Evolutionary conservation across 2,329 filamentous ascomycete genomes (phyloP).

Genomic region (Mariannaea elegans): DNA sequence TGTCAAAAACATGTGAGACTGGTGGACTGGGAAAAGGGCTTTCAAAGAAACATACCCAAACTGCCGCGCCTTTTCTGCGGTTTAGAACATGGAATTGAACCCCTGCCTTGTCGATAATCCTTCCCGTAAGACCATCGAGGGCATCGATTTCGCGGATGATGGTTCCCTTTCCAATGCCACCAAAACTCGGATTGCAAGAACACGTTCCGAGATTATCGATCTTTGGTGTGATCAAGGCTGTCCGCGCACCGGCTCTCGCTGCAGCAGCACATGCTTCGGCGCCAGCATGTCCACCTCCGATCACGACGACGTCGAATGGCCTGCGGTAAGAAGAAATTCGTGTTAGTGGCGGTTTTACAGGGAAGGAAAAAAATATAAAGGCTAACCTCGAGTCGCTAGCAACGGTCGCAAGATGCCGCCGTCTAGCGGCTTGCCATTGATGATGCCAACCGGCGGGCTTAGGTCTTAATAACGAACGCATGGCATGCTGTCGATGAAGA

Average conservation of each 20-base stretch:
- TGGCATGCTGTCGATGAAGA: conserved; percentile 36
- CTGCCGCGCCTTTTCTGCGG: conserved; percentile 87
- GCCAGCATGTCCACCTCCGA: conserved; percentile 95
- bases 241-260: conserved; percentile 86
- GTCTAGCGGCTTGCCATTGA: conserved; percentile 24
- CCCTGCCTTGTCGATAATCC: conserved; percentile 91
- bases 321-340: conserved; percentile 49
- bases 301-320: conserved; percentile 90
- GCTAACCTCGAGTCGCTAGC: conserved; percentile 42
- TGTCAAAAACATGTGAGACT: conserved; percentile 32
- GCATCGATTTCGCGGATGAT: conserved; percentile 97
- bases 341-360: conserved; percentile 19
- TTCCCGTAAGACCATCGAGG: conserved; percentile 86
- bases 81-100: conserved; percentile 95
- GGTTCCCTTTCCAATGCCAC: conserved; percentile 97
- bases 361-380: background rate
- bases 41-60: conserved; percentile 70
- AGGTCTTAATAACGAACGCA: conserved; percentile 41
- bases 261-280: conserved; percentile 93
- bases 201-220: conserved; percentile 91
- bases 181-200: conserved; percentile 96
- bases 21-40: conserved; percentile 1
- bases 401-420: conserved; percentile 44
- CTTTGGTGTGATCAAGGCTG: conserved; percentile 88
- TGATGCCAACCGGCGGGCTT: conserved; percentile 31